These are phyloP conservation scores for Aspergillus ruber DNA, from an alignment of 2,329 filamentous ascomycete genomes.

Conservation along the genomic window DNA sequence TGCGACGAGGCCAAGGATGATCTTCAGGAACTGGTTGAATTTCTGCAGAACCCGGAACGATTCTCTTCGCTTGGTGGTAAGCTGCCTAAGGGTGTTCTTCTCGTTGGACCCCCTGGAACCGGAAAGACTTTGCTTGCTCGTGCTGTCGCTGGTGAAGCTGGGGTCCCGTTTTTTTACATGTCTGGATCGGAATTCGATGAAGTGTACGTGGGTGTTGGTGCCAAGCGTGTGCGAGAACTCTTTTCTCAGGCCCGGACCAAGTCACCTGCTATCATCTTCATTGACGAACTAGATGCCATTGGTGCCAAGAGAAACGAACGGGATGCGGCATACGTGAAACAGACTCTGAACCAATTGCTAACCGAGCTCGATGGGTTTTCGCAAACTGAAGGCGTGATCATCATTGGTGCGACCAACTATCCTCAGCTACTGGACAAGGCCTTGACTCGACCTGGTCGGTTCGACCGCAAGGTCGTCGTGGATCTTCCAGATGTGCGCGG, in stretches of 20 bases:
- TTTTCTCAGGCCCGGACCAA: constrained; percentile 77
- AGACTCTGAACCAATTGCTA: constrained; percentile 93
- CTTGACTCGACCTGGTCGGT: constrained; percentile 85
- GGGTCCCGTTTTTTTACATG: constrained; percentile 99
- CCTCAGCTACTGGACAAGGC: constrained; percentile 92
- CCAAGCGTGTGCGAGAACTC: constrained; percentile 92
- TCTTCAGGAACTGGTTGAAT: constrained; percentile 92
- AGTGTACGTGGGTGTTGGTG: constrained; percentile 93
- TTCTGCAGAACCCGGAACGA: constrained; percentile 84
- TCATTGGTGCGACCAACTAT: constrained; percentile 94
- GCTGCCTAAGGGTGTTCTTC: constrained; percentile 89
- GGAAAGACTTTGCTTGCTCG: constrained; percentile 94
- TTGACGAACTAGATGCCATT: constrained; percentile 90
- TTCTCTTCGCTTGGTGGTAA: constrained; percentile 94
- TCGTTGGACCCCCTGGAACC: constrained; percentile 92
- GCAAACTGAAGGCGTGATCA: constrained; percentile 88
- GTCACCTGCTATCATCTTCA: constrained; percentile 88
- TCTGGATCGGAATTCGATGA: constrained; percentile 98
- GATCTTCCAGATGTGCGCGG: constrained; percentile 88
- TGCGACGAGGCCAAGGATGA: constrained; percentile 99
- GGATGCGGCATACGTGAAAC: constrained; percentile 91
- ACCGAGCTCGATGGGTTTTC: constrained; percentile 97
- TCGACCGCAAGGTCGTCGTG: constrained; percentile 87
- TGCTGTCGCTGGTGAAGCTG: constrained; percentile 92
- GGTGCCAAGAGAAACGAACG: constrained; percentile 88